Conservation (phyloP, 2,329 filamentous ascomycete genomes). For the Aspergillus quadricinctus region DNA sequence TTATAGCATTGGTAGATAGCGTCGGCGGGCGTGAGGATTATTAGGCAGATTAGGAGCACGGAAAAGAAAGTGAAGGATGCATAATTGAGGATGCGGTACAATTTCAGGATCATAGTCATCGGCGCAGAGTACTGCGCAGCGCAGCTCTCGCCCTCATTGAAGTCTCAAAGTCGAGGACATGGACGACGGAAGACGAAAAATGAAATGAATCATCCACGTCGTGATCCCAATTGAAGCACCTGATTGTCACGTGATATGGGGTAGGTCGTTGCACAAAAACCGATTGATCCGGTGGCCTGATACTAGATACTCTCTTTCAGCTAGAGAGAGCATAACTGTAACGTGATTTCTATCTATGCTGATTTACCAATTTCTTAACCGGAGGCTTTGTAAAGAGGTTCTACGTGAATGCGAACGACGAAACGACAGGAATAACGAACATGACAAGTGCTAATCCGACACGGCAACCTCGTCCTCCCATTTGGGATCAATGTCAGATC, state of each 20-base stretch:
- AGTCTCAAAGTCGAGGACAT: background rate
- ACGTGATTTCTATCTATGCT: background rate
- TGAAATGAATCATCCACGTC: background rate
- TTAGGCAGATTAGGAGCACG: slow-evolving; percentile 65
- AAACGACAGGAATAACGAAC: background rate
- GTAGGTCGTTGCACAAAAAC: background rate
- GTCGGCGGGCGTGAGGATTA: slow-evolving; percentile 77
- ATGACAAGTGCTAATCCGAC: slow-evolving; percentile 18
- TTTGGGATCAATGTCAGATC: slow-evolving; percentile 27
- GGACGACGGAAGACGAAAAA: background rate
- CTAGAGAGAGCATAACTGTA: background rate
- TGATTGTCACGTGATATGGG: background rate
- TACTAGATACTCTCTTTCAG: background rate
- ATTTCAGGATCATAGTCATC: slow-evolving; percentile 31
- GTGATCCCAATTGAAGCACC: background rate
- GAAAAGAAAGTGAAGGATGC: slow-evolving; percentile 72
- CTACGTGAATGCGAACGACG: background rate
- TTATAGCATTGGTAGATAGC: slow-evolving; percentile 70
- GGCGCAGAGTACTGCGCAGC: slow-evolving; percentile 19
- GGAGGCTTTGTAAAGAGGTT: background rate
- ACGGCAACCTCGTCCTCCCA: slow-evolving; percentile 38
- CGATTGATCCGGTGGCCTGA: background rate
- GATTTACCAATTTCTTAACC: background rate
- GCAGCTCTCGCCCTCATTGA: slow-evolving; percentile 3
- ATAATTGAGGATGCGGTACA: slow-evolving; percentile 78